Percentiles rank a stretch among this genome's conserved stretches.
Evolutionary conservation across 2,329 filamentous ascomycete species (phyloP).

Genomic region (Alternaria solani): DNA sequence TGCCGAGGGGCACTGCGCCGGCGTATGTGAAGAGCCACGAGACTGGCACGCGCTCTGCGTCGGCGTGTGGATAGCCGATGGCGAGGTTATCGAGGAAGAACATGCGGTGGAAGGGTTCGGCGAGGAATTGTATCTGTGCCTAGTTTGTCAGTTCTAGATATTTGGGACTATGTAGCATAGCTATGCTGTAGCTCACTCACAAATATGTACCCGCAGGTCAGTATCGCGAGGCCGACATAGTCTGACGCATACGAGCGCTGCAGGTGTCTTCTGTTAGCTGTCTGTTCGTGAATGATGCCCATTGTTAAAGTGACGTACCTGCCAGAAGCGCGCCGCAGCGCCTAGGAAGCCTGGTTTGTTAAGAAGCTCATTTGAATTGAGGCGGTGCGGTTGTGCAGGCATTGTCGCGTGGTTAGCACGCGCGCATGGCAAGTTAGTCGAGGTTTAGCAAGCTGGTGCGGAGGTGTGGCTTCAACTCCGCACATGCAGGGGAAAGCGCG

Average conservation of each 20-base stretch:
- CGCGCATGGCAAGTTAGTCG: conserved; percentile 18
- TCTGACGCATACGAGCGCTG: conserved; percentile 87
- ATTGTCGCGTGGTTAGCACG: conserved; percentile 33
- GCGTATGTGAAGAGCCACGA: conserved; percentile 81
- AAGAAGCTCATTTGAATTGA: conserved; percentile 33
- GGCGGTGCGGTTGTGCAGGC: conserved; percentile 41
- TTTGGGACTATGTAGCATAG: neutral
- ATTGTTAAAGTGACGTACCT: conserved; percentile 40
- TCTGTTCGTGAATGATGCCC: neutral
- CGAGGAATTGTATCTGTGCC: conserved; percentile 68
- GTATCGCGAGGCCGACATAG: conserved; percentile 77
- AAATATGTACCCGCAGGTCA: conserved; percentile 73
- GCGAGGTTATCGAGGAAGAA: conserved; percentile 86
- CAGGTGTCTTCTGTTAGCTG: conserved; percentile 15
- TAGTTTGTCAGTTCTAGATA: conserved; percentile 20
- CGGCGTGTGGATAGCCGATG: conserved; percentile 87
- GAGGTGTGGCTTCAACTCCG: conserved; percentile 35
- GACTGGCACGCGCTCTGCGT: conserved; percentile 82
- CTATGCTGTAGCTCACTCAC: conserved; percentile 50
- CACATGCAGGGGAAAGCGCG: conserved; percentile 18
- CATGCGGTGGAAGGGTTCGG: conserved; percentile 91
- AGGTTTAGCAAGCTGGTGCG: conserved; percentile 17
- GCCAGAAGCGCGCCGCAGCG: conserved; percentile 61
- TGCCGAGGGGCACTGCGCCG: conserved; percentile 71
- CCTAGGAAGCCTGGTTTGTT: conserved; percentile 54